These are phyloP conservation scores for Coniochaeta sp. DNA, from an alignment of 2,329 filamentous ascomycete genomes.

Conservation along the genomic window DNA sequence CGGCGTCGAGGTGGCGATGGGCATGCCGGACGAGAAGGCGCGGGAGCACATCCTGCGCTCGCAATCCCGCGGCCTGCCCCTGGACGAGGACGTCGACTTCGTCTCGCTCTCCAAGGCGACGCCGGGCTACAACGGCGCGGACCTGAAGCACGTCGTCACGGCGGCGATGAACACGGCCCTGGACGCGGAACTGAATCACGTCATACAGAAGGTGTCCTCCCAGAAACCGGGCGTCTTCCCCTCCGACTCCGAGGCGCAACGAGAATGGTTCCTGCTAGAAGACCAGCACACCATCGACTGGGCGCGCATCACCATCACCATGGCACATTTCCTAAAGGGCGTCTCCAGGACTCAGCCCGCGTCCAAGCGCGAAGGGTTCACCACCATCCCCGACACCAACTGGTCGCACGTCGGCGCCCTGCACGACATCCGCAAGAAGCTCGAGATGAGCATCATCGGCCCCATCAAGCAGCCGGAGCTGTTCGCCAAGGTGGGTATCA, in stretches of 20 bases:
- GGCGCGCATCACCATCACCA: slow-evolving; percentile 27
- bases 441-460: slow-evolving; percentile 79
- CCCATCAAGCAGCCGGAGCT: slow-evolving; percentile 77
- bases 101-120: slow-evolving; percentile 70
- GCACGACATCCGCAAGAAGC: slow-evolving; percentile 67
- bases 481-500: slow-evolving; percentile 72
- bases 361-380: slow-evolving; percentile 88
- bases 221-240: slow-evolving; percentile 7
- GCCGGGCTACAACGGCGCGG: slow-evolving; percentile 87
- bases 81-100: slow-evolving; percentile 69
- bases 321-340: slow-evolving; percentile 64
- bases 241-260: slow-evolving; percentile 9
- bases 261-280: slow-evolving; percentile 18
- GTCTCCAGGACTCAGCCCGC: slow-evolving; percentile 72
- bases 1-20: slow-evolving; percentile 80
- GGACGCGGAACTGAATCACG: slow-evolving; percentile 18
- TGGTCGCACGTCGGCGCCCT: slow-evolving; percentile 91
- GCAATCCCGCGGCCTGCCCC: slow-evolving; percentile 56
- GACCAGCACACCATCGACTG: slow-evolving; percentile 13
- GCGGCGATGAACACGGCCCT: slow-evolving; percentile 31
- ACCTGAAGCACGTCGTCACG: slow-evolving; percentile 61
- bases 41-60: slow-evolving; percentile 72
- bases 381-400: slow-evolving; percentile 85
- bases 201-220: slow-evolving; percentile 12
- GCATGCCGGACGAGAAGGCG: slow-evolving; percentile 72